Evolutionary conservation across 148 eudicot genomes (phyloP).

Genomic region (Mesembryanthemum crystallinum): DNA sequence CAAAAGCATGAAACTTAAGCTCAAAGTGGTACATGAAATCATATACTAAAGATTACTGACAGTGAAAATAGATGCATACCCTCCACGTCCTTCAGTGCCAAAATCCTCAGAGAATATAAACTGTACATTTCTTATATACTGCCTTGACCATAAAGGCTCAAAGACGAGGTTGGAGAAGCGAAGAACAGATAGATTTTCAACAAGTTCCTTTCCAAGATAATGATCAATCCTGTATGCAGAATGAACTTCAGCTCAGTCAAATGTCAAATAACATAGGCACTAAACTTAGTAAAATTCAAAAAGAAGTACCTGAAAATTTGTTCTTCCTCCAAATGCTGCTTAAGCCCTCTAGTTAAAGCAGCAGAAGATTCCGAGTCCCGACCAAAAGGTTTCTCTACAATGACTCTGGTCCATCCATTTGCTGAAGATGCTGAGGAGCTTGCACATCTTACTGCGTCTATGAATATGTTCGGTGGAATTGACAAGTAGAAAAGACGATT

Average conservation of each 20-base stretch:
- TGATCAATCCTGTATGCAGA: slow-evolving; percentile 80
- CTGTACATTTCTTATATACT: slow-evolving; percentile 93
- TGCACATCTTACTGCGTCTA: slow-evolving; percentile 89
- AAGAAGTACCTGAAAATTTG: slow-evolving; percentile 77
- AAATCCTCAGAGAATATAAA: slow-evolving; percentile 94
- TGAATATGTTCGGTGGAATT: slow-evolving; percentile 91
- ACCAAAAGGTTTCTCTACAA: slow-evolving; percentile 99
- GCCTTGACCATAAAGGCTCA: slow-evolving; percentile 97
- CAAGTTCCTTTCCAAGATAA: slow-evolving; percentile 94
- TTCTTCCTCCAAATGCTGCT: slow-evolving; percentile 82
- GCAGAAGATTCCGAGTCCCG: slow-evolving; percentile 97
- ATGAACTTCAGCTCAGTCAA: slow-evolving; percentile 13
- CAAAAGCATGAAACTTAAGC: slow-evolving; percentile 23
- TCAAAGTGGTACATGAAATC: neutral
- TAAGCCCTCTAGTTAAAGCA: slow-evolving; percentile 76
- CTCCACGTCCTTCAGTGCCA: slow-evolving; percentile 99
- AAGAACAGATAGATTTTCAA: slow-evolving; percentile 93
- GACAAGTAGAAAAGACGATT: slow-evolving; percentile 94
- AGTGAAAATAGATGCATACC: slow-evolving; percentile 44
- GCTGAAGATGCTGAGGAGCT: slow-evolving; percentile 80
- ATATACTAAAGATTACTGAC: neutral
- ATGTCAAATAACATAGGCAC: neutral
- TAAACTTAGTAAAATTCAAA: neutral
- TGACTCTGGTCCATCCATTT: slow-evolving; percentile 93
- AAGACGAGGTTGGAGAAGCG: slow-evolving; percentile 95